These are phyloP conservation scores for Neopestalotiopsis sp. DNA, from an alignment of 2,329 filamentous ascomycete species.

Conservation along the genomic window DNA sequence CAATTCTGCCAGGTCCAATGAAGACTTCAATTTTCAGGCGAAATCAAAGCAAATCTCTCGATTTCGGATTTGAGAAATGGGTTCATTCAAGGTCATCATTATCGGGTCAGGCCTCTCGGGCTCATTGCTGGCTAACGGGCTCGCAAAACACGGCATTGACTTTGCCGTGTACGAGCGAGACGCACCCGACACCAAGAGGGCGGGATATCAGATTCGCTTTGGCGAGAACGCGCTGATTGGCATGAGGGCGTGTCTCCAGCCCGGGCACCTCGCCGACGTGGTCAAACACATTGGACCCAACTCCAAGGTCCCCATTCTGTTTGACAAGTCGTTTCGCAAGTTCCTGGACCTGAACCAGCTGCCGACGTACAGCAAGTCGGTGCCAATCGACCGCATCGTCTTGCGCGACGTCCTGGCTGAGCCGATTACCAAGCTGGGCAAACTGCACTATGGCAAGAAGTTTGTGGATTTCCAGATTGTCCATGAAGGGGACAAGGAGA, in stretches of 20 bases:
- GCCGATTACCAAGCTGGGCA: conserved; percentile 20
- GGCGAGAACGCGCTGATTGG: conserved; percentile 25
- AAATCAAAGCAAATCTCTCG: neutral
- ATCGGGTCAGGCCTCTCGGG: conserved; percentile 29
- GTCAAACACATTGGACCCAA: conserved; percentile 17
- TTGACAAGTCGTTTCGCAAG: conserved; percentile 13
- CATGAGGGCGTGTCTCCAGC: conserved; percentile 26
- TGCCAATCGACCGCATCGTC: conserved; percentile 25
- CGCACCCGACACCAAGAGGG: conserved; percentile 12
- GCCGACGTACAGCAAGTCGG: conserved; percentile 26
- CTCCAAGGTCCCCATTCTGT: conserved; percentile 23
- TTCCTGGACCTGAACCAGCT: conserved; percentile 25
- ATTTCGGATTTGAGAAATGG: neutral
- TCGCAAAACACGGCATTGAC: conserved; percentile 23
- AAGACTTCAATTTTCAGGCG: neutral
- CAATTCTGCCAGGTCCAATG: neutral
- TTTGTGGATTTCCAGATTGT: conserved; percentile 24
- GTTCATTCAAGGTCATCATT: conserved; percentile 26
- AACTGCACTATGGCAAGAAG: conserved; percentile 23
- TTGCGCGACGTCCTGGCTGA: conserved; percentile 25
- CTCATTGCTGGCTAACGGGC: conserved; percentile 27
- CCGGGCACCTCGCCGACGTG: conserved; percentile 5
- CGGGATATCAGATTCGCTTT: conserved; percentile 30
- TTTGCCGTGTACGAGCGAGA: conserved; percentile 26
- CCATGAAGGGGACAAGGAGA: conserved; percentile 4